Evolutionary conservation across 345 rosid species (phyloP), one percentile per base, ranked within the genome.

Genomic region (Cardamine chenopodiifolia): DNA sequence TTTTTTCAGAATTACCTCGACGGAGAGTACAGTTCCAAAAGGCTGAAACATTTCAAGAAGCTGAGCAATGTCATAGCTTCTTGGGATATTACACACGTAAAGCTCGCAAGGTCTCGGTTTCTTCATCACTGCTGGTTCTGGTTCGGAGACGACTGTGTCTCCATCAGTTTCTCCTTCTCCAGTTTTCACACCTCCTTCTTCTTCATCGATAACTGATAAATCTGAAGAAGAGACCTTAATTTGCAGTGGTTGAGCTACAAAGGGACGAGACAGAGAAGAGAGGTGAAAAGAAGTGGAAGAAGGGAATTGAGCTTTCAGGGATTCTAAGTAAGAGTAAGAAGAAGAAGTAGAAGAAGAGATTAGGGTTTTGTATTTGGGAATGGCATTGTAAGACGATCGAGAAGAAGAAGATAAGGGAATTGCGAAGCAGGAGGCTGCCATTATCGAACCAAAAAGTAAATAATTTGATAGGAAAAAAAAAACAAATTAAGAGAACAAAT

Each of bases 61-160:
- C 65, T 85, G 83, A 32, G 85, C 4, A 84, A 86, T 81, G 80
- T 85, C 93, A 54, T 49, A 74, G 82, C 87, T 85, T 54, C 81
- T 82, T 0, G 93, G 86, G 70, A 88, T 77, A 60, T 88, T 88
- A 75, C 89, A 88, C 3, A 88, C 86, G 76, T 88, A 88, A 2
- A 88, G 70, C 68, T 86, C 93, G 22, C 90, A 85, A 1, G 88
- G 88, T 49, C 73, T 74, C 20, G 82, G 45, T 59, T 67, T 79
- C 66, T 71, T 81, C 71, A 5, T 64, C 26, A 25, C 37, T 17
- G 53, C 68, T 26, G 59, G 69, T 15, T 49, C 79, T 39, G 62
- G 40, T 65, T 25, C 56, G 5, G 35, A 42, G 52, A 25, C 8
- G 5, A 25, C 20, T 23, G 8, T 8, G 1, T 62, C 67, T 40